phyloP scores from a whole-genome alignment of 306 rosid genomes.

The Corylus americana region DNA sequence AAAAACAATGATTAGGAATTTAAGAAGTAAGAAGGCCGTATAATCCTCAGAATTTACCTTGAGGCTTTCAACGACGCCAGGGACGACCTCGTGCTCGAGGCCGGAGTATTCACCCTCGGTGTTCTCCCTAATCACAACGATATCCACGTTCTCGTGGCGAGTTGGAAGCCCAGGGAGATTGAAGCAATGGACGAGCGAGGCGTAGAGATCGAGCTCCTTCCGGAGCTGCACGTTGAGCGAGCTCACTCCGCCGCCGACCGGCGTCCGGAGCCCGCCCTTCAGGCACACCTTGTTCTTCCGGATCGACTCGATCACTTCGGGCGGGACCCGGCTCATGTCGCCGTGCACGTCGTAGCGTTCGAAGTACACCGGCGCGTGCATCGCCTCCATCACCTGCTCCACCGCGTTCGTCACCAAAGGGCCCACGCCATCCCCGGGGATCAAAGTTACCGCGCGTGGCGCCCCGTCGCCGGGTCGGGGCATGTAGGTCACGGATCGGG shows the following conservation, averaged over 20 bases:
- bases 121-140: slow-evolving; percentile 82
- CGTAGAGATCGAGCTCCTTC: slow-evolving; percentile 81
- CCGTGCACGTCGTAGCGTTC: slow-evolving; percentile 70
- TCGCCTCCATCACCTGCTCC: slow-evolving; percentile 81
- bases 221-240: slow-evolving; percentile 75
- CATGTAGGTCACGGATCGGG: slow-evolving; percentile 79
- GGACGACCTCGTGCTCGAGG: slow-evolving; percentile 87
- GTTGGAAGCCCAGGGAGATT: slow-evolving; percentile 71
- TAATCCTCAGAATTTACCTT: slow-evolving; percentile 42
- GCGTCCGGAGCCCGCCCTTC: slow-evolving; percentile 78
- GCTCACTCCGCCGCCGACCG: slow-evolving; percentile 83
- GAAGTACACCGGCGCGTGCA: slow-evolving; percentile 82
- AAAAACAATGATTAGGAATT: no score
- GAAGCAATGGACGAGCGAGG: slow-evolving; percentile 78
- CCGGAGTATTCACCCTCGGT: slow-evolving; percentile 91
- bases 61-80: slow-evolving; percentile 92
- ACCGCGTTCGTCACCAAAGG: slow-evolving; percentile 76
- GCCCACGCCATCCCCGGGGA: slow-evolving; percentile 84
- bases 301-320: slow-evolving; percentile 72
- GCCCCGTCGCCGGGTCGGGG: slow-evolving; percentile 85
- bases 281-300: slow-evolving; percentile 81
- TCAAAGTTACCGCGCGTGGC: slow-evolving; percentile 69
- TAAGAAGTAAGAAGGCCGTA: no score
- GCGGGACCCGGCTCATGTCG: slow-evolving; percentile 60
- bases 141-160: slow-evolving; percentile 74